Evolutionary conservation across 768 basidiomycete genomes (phyloP), one percentile per base, ranked within the genome.

Genomic region (Cystofilobasidium capitatum): DNA sequence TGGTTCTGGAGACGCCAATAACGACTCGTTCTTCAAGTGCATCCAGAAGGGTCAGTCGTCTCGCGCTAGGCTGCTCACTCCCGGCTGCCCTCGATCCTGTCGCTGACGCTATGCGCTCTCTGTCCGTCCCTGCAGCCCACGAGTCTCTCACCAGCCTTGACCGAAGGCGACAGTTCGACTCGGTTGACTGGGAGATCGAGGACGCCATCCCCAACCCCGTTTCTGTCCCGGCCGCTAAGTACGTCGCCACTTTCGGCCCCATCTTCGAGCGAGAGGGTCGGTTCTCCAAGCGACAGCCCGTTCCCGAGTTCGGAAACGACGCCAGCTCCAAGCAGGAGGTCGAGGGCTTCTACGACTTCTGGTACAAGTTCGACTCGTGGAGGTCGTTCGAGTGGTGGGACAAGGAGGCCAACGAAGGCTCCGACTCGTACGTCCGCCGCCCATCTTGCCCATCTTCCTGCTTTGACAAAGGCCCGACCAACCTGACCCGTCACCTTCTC

Each of bases 341-440:
- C 63, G 89, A 94, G 76, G 82, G 79, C 8, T 97, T 99, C 82
- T 99, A 99, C 81, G 88, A 97, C 78, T 96, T 94, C 78, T 99
- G 92, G 91, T 98, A 99, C 82, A 94, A 93, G 82, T 94, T 99
- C 79, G 94, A 97, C 78, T 89, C 88, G 72, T 99, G 94, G 94
- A 82, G 94, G 73, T 89, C 87, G 77, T 99, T 97, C 76, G 94
- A 99, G 79, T 97, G 91, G 82, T 81, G 88, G 71, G 94, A 99
- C 81, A 98, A 99, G 82, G 94, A 99, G 77, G 88, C 91, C 66
- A 94, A 97, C 77, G 94, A 99, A 79, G 94, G 94, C 14, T 90
- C 88, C 70, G 94, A 98, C 76, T 89, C 83, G 91, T 91, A 62
- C 71, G 86, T 81, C 1, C 10, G 62, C 13, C 64, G 26, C 62